Conservation (phyloP, 352 stramenopile genomes). For the Globisporangium apiculatum region DNA sequence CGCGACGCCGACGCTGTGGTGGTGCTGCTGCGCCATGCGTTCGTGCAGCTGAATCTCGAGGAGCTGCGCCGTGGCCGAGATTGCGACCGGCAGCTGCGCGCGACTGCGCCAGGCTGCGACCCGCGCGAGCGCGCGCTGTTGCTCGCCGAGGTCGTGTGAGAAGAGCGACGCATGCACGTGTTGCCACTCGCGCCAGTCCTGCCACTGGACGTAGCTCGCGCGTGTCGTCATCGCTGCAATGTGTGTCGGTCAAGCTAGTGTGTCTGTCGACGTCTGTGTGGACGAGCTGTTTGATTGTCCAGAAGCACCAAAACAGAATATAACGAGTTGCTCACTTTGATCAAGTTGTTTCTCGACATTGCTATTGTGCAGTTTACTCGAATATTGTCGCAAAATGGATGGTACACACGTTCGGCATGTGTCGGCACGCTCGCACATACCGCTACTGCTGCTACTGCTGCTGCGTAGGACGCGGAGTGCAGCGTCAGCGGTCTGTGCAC, state of each 20-base stretch:
- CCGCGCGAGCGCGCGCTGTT: constrained; percentile 49
- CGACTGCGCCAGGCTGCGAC: constrained; percentile 66
- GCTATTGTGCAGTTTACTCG: not conserved
- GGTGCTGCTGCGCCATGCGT: constrained; percentile 49
- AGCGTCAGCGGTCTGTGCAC: constrained; percentile 38
- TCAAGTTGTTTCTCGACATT: not conserved
- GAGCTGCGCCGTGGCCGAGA: constrained; percentile 68
- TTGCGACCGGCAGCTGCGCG: constrained; percentile 65
- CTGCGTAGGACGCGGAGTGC: too few species aligned
- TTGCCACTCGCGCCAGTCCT: constrained; percentile 75
- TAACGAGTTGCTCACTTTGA: not conserved
- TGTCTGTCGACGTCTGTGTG: not conserved
- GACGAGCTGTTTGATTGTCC: not conserved
- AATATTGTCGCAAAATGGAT: not conserved
- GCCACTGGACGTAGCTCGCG: constrained; percentile 45
- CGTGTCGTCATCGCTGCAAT: constrained; percentile 31
- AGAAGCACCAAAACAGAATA: not conserved
- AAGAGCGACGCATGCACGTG: constrained; percentile 55
- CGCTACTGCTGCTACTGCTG: not conserved
- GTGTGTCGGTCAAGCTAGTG: not conserved
- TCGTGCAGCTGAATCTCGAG: constrained; percentile 74
- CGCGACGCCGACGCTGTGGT: constrained; percentile 59
- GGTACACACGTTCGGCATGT: not conserved
- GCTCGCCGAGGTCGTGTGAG: constrained; percentile 31
- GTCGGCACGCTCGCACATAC: not conserved